A percentile compares a stretch with the other conserved stretches of the same genome.
Evolutionary conservation across 441 rosid species (phyloP).

Genomic region (Pelargonium myrrhifolium): DNA sequence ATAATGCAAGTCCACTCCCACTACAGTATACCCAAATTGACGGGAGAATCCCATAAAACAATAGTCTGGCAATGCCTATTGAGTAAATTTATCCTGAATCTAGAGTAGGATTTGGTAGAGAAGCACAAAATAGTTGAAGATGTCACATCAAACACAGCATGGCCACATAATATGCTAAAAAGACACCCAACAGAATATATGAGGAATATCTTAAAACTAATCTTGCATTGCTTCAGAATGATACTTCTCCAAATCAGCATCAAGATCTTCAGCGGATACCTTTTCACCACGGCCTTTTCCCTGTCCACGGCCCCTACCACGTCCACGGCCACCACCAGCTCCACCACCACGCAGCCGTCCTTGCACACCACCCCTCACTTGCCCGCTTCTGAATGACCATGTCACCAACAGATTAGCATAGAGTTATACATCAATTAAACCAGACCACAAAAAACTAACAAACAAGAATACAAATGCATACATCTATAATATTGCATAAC

Average conservation of each 20-base stretch:
- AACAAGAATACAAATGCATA: not conserved
- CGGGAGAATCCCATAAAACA: conserved; percentile 30
- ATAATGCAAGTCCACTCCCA: conserved; percentile 31
- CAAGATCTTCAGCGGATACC: conserved; percentile 85
- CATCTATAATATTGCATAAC: not conserved
- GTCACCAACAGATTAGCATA: not conserved
- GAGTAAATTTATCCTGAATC: conserved; percentile 23
- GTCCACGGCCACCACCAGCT: conserved; percentile 36
- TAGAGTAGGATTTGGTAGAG: conserved; percentile 23
- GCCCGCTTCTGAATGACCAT: conserved; percentile 31
- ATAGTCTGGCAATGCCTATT: conserved; percentile 29
- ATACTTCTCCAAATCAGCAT: conserved; percentile 85
- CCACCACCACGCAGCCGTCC: conserved; percentile 46
- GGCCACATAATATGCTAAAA: conserved; percentile 23
- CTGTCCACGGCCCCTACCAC: conserved; percentile 60
- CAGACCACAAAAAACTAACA: not conserved
- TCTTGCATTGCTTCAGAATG: conserved; percentile 68
- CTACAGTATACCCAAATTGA: conserved; percentile 34
- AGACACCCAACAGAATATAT: conserved; percentile 20
- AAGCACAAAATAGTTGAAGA: conserved; percentile 28
- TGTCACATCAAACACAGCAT: conserved; percentile 30
- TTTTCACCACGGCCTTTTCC: conserved; percentile 73
- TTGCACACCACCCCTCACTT: conserved; percentile 46
- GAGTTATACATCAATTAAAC: not conserved
- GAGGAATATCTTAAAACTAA: conserved; percentile 34